Conservation (phyloP, 257 asterid species). For the Henckelia pumila region DNA sequence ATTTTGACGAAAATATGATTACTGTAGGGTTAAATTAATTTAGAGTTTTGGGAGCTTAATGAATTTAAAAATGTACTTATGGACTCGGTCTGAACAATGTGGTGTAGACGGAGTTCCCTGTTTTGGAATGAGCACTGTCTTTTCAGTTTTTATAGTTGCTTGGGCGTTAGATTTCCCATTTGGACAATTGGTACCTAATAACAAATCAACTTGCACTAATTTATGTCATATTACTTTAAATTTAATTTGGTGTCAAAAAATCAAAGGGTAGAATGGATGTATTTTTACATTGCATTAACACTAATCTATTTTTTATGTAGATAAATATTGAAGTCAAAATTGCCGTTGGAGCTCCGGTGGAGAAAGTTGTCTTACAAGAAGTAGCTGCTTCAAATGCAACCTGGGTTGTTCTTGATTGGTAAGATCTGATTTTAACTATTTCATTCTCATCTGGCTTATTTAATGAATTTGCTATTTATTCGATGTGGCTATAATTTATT, state of each 20-base stretch:
- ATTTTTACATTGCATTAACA: slow-evolving; percentile 2
- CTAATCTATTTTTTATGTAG: slow-evolving; percentile 29
- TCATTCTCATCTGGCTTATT: neutral
- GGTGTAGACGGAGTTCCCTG: too few species aligned
- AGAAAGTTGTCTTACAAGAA: slow-evolving; percentile 62
- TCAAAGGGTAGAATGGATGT: neutral
- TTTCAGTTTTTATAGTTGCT: too few species aligned
- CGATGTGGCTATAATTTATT: neutral
- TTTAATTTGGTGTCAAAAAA: neutral
- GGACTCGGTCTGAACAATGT: too few species aligned
- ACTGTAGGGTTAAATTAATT: too few species aligned
- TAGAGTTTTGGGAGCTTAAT: too few species aligned
- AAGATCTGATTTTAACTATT: neutral
- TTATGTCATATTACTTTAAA: neutral
- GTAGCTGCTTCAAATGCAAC: slow-evolving; percentile 48
- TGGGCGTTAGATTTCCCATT: too few species aligned
- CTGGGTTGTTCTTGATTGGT: slow-evolving; percentile 76
- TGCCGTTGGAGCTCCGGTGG: slow-evolving; percentile 59
- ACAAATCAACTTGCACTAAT: neutral
- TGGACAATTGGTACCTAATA: too few species aligned
- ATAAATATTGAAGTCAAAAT: slow-evolving; percentile 66
- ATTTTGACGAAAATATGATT: too few species aligned
- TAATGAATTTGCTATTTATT: too few species aligned
- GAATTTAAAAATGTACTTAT: too few species aligned
- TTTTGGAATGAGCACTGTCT: too few species aligned